Conservation (phyloP, 2,329 filamentous ascomycete genomes). For the Aspergillus caelatus region DNA sequence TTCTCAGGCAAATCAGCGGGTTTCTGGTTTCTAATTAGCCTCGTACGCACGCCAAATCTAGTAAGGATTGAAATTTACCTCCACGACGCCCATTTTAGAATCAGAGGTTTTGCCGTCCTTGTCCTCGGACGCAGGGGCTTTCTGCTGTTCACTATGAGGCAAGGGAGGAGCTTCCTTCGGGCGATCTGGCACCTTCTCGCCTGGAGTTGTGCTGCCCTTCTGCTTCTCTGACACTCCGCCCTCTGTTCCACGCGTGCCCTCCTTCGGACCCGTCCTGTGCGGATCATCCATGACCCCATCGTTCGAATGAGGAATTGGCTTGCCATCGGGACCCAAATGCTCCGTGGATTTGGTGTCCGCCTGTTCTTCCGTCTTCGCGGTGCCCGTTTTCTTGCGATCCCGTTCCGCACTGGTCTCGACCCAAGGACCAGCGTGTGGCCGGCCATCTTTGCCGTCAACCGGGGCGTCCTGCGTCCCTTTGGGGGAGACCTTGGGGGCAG, state of each 20-base stretch:
- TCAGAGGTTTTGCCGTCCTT: conserved; percentile 41
- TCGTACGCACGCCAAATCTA: neutral
- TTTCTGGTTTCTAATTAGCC: conserved; percentile 59
- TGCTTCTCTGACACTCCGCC: conserved; percentile 87
- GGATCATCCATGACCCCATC: conserved; percentile 94
- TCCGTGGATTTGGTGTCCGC: conserved; percentile 29
- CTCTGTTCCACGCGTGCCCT: conserved; percentile 85
- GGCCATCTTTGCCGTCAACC: conserved; percentile 89
- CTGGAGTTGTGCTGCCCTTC: conserved; percentile 70
- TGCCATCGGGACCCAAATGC: conserved; percentile 46
- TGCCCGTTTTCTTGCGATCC: conserved; percentile 46
- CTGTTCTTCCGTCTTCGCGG: conserved; percentile 37
- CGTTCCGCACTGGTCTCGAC: conserved; percentile 53
- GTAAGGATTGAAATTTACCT: conserved; percentile 51
- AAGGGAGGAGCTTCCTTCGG: conserved; percentile 85
- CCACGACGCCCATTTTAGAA: conserved; percentile 51
- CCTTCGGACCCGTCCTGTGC: conserved; percentile 71
- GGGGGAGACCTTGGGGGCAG: conserved; percentile 28
- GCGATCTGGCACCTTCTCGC: conserved; percentile 75
- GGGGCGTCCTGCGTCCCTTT: conserved; percentile 77
- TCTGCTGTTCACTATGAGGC: conserved; percentile 78
- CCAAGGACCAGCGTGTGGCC: conserved; percentile 84
- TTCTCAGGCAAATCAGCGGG: conserved; percentile 78
- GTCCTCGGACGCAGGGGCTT: conserved; percentile 50
- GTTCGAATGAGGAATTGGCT: conserved; percentile 56